These are phyloP conservation scores for Glebionis coronaria DNA, from an alignment of 129 eudicot species.

Conservation along the genomic window DNA sequence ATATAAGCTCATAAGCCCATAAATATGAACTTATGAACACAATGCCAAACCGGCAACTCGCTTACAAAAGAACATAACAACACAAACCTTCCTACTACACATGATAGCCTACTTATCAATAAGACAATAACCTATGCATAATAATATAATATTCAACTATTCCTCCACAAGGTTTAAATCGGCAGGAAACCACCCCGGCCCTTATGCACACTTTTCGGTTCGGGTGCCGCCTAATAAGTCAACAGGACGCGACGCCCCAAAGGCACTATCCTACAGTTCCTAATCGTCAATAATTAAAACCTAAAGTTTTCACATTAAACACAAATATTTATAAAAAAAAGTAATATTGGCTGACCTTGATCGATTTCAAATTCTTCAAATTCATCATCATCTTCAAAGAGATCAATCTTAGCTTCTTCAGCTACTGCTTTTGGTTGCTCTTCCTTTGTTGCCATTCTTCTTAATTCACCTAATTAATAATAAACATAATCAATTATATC, in stretches of 20 bases:
- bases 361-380: slow-evolving; percentile 73
- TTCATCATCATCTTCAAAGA: slow-evolving; percentile 80
- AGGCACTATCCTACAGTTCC: neutral
- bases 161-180: too few relatives aligned
- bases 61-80: too few relatives aligned
- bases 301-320: slow-evolving; percentile 1
- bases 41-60: too few relatives aligned
- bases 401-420: slow-evolving; percentile 71
- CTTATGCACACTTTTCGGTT: too few relatives aligned
- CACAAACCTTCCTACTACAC: too few relatives aligned
- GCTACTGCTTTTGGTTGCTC: slow-evolving; percentile 51
- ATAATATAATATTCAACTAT: neutral
- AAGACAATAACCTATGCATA: too few relatives aligned
- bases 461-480: neutral
- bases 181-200: too few relatives aligned
- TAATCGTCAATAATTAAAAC: neutral
- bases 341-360: slow-evolving; percentile 48
- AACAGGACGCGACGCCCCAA: too few relatives aligned
- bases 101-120: neutral
- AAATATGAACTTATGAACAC: too few relatives aligned
- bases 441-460: slow-evolving; percentile 46
- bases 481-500: too few relatives aligned
- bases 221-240: too few relatives aligned
- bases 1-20: too few relatives aligned
- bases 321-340: neutral